A percentile compares a stretch with the other conserved stretches of the same genome.
phyloP scores from a whole-genome alignment of 768 basidiomycete species.

The Calocybe cyanea region DNA sequence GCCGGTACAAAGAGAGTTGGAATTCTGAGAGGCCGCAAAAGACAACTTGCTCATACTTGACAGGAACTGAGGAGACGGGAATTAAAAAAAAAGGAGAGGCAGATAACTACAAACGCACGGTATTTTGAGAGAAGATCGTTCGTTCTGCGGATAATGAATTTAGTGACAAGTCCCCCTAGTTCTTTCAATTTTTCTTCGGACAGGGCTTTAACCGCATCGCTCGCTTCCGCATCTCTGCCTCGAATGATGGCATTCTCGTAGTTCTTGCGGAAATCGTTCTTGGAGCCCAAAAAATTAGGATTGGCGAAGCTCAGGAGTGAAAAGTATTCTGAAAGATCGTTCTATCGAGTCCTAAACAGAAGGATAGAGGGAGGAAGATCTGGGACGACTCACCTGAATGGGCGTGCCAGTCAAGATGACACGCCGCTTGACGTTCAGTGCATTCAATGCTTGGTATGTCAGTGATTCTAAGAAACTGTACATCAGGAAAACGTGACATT shows the following conservation, averaged over 20 bases:
- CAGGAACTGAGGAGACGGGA: slow-evolving; percentile 70
- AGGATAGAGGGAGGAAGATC: slow-evolving; percentile 1
- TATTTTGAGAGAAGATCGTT: slow-evolving; percentile 96
- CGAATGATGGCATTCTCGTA: slow-evolving; percentile 90
- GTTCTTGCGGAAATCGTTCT: slow-evolving; percentile 91
- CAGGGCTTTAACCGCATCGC: slow-evolving; percentile 69
- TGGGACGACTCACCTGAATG: slow-evolving; percentile 58
- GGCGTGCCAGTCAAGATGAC: slow-evolving; percentile 95
- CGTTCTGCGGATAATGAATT: slow-evolving; percentile 92
- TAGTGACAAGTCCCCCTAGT: slow-evolving; percentile 79
- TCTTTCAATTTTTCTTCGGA: slow-evolving; percentile 91
- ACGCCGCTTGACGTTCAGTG: slow-evolving; percentile 81
- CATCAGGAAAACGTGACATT: not conserved
- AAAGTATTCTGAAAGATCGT: slow-evolving; percentile 93
- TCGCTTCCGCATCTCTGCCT: slow-evolving; percentile 86
- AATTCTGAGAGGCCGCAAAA: slow-evolving; percentile 86
- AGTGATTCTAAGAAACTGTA: slow-evolving; percentile 57
- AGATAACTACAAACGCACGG: slow-evolving; percentile 44
- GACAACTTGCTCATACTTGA: slow-evolving; percentile 98
- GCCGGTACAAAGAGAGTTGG: slow-evolving; percentile 79
- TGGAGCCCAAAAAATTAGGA: slow-evolving; percentile 83
- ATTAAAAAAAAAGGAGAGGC: slow-evolving; percentile 3
- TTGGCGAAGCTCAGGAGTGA: slow-evolving; percentile 92
- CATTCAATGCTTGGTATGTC: slow-evolving; percentile 81
- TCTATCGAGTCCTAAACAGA: slow-evolving; percentile 40